Evolutionary conservation across 2,329 filamentous ascomycete genomes (phyloP).

Genomic region (Xylaria sp.): DNA sequence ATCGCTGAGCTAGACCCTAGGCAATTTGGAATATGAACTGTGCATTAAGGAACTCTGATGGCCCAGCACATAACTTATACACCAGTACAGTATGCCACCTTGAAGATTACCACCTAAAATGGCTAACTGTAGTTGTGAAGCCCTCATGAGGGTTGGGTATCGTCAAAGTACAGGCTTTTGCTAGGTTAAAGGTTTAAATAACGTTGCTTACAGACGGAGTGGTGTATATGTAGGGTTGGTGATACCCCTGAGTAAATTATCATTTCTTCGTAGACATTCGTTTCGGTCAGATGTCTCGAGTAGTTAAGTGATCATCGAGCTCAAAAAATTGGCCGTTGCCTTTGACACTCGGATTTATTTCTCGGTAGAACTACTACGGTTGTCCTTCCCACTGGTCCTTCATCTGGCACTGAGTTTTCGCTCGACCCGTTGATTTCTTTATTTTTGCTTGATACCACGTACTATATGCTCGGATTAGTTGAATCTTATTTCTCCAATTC

Average conservation of each 20-base stretch:
- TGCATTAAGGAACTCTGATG: slow-evolving; percentile 4
- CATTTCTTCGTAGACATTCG: not conserved
- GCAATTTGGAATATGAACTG: slow-evolving; percentile 64
- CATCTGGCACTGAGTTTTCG: no score
- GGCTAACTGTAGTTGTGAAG: not conserved
- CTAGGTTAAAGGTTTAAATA: not conserved
- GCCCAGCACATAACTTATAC: not conserved
- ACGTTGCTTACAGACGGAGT: not conserved
- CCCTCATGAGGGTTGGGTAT: not conserved
- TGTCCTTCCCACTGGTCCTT: no score
- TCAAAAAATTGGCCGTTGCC: not conserved
- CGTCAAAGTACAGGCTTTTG: not conserved
- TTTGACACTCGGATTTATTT: no score
- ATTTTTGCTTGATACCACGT: no score
- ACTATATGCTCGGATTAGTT: no score
- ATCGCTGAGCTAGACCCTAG: slow-evolving; percentile 75
- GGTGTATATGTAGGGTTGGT: not conserved
- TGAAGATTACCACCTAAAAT: not conserved
- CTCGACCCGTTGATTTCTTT: no score
- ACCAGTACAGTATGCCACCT: not conserved
- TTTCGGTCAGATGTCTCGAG: not conserved
- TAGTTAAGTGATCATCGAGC: not conserved
- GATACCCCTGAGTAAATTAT: not conserved
- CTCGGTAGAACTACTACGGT: no score
- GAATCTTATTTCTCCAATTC: no score